Evolutionary conservation across 257 asterid genomes (phyloP).

Genomic region (Ocimum tenuiflorum): DNA sequence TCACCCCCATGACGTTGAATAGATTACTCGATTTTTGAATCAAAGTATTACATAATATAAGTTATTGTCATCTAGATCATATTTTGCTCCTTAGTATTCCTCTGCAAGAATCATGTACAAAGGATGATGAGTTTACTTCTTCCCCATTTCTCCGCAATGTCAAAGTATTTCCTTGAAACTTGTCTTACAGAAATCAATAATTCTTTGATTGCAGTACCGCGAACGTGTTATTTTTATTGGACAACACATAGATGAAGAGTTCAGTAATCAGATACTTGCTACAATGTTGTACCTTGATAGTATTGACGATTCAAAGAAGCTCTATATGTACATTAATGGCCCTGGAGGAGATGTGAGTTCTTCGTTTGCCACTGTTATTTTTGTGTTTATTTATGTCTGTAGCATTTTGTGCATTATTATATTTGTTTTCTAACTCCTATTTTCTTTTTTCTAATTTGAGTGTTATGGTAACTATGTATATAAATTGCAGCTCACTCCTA

Average conservation of each 20-base stretch:
- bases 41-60: too few relatives aligned
- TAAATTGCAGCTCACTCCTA: constrained; percentile 75
- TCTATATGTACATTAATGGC: constrained; percentile 65
- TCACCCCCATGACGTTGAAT: too few relatives aligned
- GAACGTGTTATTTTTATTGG: constrained; percentile 84
- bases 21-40: too few relatives aligned
- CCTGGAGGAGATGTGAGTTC: constrained; percentile 98
- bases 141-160: background rate
- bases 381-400: background rate
- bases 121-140: too few relatives aligned
- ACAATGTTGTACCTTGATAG: constrained; percentile 93
- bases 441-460: background rate
- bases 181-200: background rate
- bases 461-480: background rate
- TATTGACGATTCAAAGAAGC: constrained; percentile 58
- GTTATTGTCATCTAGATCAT: too few relatives aligned
- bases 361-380: background rate
- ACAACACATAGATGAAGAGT: constrained; percentile 71
- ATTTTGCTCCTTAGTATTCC: too few relatives aligned
- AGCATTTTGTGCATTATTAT: background rate
- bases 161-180: background rate
- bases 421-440: background rate
- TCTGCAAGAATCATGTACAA: too few relatives aligned
- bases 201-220: constrained; percentile 63
- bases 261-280: constrained; percentile 85